Base-by-base conservation (phyloP, 2,329 filamentous ascomycete genomes). In the Stachybotrys chlorohalonatus region DNA sequence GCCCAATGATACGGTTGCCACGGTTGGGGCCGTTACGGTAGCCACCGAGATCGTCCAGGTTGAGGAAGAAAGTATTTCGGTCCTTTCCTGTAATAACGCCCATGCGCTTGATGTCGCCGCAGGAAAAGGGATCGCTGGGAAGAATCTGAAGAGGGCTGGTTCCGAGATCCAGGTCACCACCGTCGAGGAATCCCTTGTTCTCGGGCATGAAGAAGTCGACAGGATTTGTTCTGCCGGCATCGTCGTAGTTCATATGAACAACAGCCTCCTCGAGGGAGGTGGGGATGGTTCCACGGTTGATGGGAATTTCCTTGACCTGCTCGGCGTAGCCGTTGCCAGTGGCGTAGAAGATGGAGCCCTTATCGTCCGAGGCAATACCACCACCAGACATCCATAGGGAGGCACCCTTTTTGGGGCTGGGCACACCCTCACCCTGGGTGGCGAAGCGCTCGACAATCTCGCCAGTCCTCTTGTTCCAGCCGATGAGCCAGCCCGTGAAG, bases 271-370 rank as follows among this genome's bases (percentile, higher is more conserved):
- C 50, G 15, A 52, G 50, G 5, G 50, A 52, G 36, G 50, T 52
- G 36, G 50, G 50, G 11, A 45, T 42, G 3, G 50, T 42, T 13
- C 50, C 50, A 5, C 50, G 31, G 50, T 52, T 52, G 31, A 52
- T 52, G 31, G 50, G 50, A 17, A 52, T 31, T 31, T 52, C 50
- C 36, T 52, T 52, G 15, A 52, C 50, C 50, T 52, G 50, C 36
- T 52, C 31, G 11, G 50, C n/a, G 15, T 52, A 52, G n/a, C 50
- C 50, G 50, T 52, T 52, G n/a, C 50, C 50, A n/a, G 50, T 52
- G 6, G 50, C 50, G 30, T 42, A 52, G 50, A 52, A 52, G 13
- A 52, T 52, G 16, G 50, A 52, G 7, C 50, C 50, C n/a, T 15
- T 52, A 16, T 52, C 36, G 13, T 52, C 50, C 31, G 50, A 52